Evolutionary conservation across 2,329 filamentous ascomycete species (phyloP), one percentile per base, ranked within the genome.

Genomic region (Hypomyces rosellus): DNA sequence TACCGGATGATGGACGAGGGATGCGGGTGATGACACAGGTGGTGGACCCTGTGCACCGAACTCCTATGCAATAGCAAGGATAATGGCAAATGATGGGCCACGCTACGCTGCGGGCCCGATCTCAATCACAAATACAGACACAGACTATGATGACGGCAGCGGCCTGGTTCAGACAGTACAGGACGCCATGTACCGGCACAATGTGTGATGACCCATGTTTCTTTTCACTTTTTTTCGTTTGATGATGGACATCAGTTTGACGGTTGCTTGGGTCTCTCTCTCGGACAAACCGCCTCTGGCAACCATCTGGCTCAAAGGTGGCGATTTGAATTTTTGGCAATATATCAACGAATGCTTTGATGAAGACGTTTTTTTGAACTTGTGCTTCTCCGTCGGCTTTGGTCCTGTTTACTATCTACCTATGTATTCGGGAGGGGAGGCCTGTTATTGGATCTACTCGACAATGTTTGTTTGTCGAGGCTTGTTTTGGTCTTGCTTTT

Each of bases 1-100:
- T 71, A 38, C 51, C 66, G 1, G 60, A 59, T 18, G 69, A 71
- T 44, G 58, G 57, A 22, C 63, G 67, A 47, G 61, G 59, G 9
- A 50, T 71, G 46, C 54, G 56, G 8, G 57, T 64, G 22, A 59
- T 66, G 50, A 49, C 56, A 5, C 55, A 63, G 43, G 57, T 59
- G n/a, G 63, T 63, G 20, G 67, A 69, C 42, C 55, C 57, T 43
- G 59, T 57, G 3, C 52, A 59, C 30, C 61, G 65, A 34, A 60
- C 57, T 41, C 49, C 61, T 20, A 59, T 68, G 54, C 62, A 65
- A 36, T 49, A 50, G 40, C 22, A 15, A 37, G 33, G 34, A 36
- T 46, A 13, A 11, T 11, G 34, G 5, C n/a, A 16, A 34, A 25
- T 16, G 25, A 20, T 42, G 15, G 36, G 14, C 6, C 36, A n/a